Base-by-base conservation (phyloP, 2,329 filamentous ascomycete species). In the Fusarium buxicola region DNA sequence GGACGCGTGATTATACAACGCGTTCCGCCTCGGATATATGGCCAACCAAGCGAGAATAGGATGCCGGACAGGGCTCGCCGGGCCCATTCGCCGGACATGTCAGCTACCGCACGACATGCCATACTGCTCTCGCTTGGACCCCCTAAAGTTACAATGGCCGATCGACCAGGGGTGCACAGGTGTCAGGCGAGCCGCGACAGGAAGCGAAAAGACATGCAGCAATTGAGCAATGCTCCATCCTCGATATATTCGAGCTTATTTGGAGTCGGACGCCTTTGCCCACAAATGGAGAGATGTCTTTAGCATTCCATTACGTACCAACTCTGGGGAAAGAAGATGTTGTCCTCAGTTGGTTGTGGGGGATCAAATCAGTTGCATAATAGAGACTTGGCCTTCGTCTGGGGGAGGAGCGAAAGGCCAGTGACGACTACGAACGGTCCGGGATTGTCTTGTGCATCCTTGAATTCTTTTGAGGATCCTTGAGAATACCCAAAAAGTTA, bases 351-450 rank as follows among this genome's bases (percentile, higher is more conserved):
- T 18, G 12, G 39, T 24, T 68, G 58, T 31, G 65, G 65, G 58
- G 58, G 43, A 55, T 34, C 49, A 39, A 60, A 55, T 55, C 40
- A 55, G 32, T 57, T 58, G 12, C 54, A 27, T 47, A 25, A 45
- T 25, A 21, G 15, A 18, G 39, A 51, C 61, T 68, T 67, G 57
- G 57, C 57, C 50, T 44, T 59, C 1, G 50, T 67, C 64, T 55
- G 65, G 65, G 65, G 65, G 55, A 68, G 64, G 64, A 48, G 49
- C 50, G 41, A 55, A 41, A 58, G 59, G 59, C 24, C 48, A 67
- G 35, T 18, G 24, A 48, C 56, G 64, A 63, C 25, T 66, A 67
- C 49, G 34, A 40, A 30, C 56, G 63, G 60, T 24, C 44, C 53
- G 55, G 43, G 47, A 45, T 57, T 11, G 28, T 11, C 18, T 13